Evolutionary conservation across 1,139 yeast genomes (phyloP).

Genomic region (Hanseniaspora gamundiae): DNA sequence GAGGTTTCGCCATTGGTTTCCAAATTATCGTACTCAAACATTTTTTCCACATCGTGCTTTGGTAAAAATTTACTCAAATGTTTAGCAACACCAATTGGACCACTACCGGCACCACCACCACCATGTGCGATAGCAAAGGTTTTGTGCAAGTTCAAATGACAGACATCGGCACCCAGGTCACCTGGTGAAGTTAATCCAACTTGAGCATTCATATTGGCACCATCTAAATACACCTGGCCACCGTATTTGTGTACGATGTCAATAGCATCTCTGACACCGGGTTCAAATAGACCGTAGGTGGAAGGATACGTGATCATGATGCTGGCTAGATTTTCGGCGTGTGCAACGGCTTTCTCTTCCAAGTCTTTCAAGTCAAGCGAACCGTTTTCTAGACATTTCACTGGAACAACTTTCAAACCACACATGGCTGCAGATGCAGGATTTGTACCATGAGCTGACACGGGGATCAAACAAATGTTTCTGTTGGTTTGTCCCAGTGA

Average conservation of each 20-base stretch:
- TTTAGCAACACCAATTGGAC: constrained; percentile 86
- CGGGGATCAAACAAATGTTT: constrained; percentile 87
- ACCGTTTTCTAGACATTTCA: constrained; percentile 76
- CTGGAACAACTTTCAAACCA: constrained; percentile 85
- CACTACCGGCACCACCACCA: constrained; percentile 99
- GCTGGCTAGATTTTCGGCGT: constrained; percentile 66
- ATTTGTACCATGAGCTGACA: constrained; percentile 95
- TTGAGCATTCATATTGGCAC: constrained; percentile 99
- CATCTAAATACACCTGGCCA: constrained; percentile 94
- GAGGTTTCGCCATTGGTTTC: constrained; percentile 30
- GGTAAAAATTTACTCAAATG: constrained; percentile 82
- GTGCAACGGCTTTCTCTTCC: constrained; percentile 56
- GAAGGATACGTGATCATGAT: constrained; percentile 96
- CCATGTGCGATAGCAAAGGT: constrained; percentile 98
- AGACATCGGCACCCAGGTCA: constrained; percentile 96
- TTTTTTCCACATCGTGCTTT: constrained; percentile 49
- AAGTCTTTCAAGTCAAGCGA: constrained; percentile 74
- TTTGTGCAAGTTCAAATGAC: constrained; percentile 92
- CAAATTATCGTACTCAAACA: constrained; percentile 17
- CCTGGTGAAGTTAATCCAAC: constrained; percentile 97
- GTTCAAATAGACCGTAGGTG: constrained; percentile 92
- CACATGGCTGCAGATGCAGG: constrained; percentile 99
- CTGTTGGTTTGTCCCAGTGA: constrained; percentile 58
- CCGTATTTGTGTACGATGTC: constrained; percentile 74
- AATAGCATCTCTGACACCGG: constrained; percentile 75